A percentile compares a stretch with the other conserved stretches of the same genome.
phyloP scores from a whole-genome alignment of 2,329 filamentous ascomycete species.

The Moelleriella libera region DNA sequence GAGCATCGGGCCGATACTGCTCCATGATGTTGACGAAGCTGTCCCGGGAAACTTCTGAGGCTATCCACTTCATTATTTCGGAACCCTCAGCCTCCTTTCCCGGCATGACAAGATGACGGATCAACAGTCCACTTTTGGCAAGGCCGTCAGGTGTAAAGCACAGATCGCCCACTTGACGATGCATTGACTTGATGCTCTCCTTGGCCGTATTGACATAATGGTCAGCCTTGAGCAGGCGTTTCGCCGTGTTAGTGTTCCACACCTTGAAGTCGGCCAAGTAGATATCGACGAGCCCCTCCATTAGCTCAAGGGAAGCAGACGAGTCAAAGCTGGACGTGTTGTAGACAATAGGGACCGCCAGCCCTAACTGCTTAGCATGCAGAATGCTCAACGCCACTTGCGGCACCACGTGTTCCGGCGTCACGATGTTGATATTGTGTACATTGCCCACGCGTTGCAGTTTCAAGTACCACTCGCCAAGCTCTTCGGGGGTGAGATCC shows the following conservation, averaged over 20 bases:
- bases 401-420: slow-evolving; percentile 75
- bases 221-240: slow-evolving; percentile 62
- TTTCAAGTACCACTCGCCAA: slow-evolving; percentile 74
- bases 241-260: slow-evolving; percentile 53
- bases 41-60: slow-evolving; percentile 56
- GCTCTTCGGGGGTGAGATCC: slow-evolving; percentile 62
- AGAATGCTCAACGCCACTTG: slow-evolving; percentile 69
- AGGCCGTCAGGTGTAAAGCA: slow-evolving; percentile 72
- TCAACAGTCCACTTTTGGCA: slow-evolving; percentile 60
- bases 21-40: slow-evolving; percentile 82
- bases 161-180: slow-evolving; percentile 67
- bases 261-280: slow-evolving; percentile 86
- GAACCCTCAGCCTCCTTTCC: slow-evolving; percentile 60
- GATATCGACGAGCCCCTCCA: slow-evolving; percentile 72
- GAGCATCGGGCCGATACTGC: slow-evolving; percentile 68
- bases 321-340: slow-evolving; percentile 77
- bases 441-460: slow-evolving; percentile 64
- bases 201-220: slow-evolving; percentile 58
- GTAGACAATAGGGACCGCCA: slow-evolving; percentile 65
- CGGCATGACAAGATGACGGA: slow-evolving; percentile 77
- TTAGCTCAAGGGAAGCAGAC: slow-evolving; percentile 51
- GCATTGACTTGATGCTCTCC: slow-evolving; percentile 70
- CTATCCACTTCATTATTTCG: slow-evolving; percentile 65
- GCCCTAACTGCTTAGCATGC: slow-evolving; percentile 53
- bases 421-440: slow-evolving; percentile 86